Evolutionary conservation across 306 rosid species (phyloP).

Genomic region (Casuarina glauca): DNA sequence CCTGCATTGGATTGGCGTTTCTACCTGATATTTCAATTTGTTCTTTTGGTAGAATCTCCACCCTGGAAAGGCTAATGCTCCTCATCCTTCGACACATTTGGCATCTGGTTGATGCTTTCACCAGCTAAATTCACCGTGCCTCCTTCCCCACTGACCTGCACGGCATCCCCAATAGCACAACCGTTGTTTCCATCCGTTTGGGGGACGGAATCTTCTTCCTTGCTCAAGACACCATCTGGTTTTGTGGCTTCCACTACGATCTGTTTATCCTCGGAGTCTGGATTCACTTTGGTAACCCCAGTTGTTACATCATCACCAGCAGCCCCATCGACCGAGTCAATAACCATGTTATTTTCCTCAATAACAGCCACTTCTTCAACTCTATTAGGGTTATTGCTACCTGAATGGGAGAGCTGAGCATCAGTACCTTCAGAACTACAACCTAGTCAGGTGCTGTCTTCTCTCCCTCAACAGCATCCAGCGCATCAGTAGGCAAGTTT

Average conservation of each 20-base stretch:
- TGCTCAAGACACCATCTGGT: constrained; percentile 8
- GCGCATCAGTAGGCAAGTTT: constrained; percentile 23
- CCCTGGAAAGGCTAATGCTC: constrained; percentile 5
- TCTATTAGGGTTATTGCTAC: not conserved
- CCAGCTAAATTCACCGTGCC: constrained; percentile 20
- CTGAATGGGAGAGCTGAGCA: constrained; percentile 7
- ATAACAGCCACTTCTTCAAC: constrained; percentile 21
- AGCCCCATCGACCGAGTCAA: constrained; percentile 15
- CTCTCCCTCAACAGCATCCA: constrained; percentile 31
- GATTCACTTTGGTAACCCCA: constrained; percentile 27
- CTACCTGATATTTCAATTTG: not conserved
- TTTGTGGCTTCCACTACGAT: constrained; percentile 29
- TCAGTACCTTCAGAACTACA: constrained; percentile 6
- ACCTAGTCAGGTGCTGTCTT: constrained; percentile 16
- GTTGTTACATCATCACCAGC: not conserved
- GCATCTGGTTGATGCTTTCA: constrained; percentile 10
- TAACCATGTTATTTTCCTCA: constrained; percentile 17
- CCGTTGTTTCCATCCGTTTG: constrained; percentile 20
- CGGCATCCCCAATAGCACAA: constrained; percentile 13
- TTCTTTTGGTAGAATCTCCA: constrained; percentile 6
- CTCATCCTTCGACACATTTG: constrained; percentile 9
- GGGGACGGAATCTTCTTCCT: constrained; percentile 20
- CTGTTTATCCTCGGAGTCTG: constrained; percentile 27
- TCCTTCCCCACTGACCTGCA: constrained; percentile 25
- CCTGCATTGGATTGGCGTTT: not conserved